Evolutionary conservation across 1,284 basidiomycete genomes (phyloP), one percentile per base, ranked within the genome.

Genomic region (Melampsora occidentalis): DNA sequence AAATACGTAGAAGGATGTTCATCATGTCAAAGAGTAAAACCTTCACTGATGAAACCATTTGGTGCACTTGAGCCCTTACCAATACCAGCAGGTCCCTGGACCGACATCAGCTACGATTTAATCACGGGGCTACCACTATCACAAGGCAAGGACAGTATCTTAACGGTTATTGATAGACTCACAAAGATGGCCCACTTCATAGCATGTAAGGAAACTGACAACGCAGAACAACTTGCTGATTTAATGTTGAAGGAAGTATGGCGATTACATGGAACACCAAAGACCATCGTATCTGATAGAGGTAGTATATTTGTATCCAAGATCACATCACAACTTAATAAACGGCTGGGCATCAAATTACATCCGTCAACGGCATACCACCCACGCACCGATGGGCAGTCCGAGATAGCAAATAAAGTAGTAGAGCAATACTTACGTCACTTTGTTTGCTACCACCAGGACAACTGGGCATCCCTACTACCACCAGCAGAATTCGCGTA

Each of bases 231-330:
- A 42, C 63, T 65, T 0, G 31, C 22, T 1, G 63, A 65, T 12
- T 1, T 42, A 3, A 65, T 65, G 63, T 1, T 31, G 14, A 14
- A 18, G 2, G 39, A 65, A 16, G 63, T 42, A 0, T 65, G 35
- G 63, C 22, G 48, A 18, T 20, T 65, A 2, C 63, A 65, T 12
- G 22, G 63, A 0, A 65, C 63, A 1, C 63, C 63, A 7, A 65
- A 65, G 33, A 35, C 63, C 2, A 65, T 65, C 18, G 3, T 65
- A 1, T 65, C 22, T 10, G 35, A 65, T 33, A 59, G 53, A 31
- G 62, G 25, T 35, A 63, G 62, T 63, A 33, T 63, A n/a, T 63
- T 63, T 12, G 35, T 63, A 4, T 63, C 62, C 3, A 31, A 63
- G 12, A 63, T 63, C 4, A 33, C 62, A 1, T 20, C 6, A 1